Evolutionary conservation across 2,329 filamentous ascomycete genomes (phyloP).

Genomic region (Aureobasidium sp.): DNA sequence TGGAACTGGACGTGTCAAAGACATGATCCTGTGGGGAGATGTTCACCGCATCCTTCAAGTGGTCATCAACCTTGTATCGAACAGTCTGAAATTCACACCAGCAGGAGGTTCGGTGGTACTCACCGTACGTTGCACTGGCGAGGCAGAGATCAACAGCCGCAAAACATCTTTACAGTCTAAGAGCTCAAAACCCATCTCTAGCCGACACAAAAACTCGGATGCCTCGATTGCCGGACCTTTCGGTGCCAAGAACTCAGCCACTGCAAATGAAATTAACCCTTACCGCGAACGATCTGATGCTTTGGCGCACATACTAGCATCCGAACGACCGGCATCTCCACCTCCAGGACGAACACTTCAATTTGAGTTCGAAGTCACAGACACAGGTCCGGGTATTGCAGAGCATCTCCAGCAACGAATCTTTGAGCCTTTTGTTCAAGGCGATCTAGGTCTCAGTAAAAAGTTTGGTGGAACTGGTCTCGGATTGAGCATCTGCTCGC

Average conservation of each 20-base stretch:
- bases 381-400: constrained; percentile 81
- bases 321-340: constrained; percentile 32
- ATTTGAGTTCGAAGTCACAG: constrained; percentile 84
- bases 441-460: constrained; percentile 80
- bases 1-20: constrained; percentile 59
- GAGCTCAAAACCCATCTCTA: constrained; percentile 26
- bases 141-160: constrained; percentile 41
- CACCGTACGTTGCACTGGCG: constrained; percentile 65
- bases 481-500: constrained; percentile 81
- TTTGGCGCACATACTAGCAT: constrained; percentile 31
- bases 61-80: constrained; percentile 88
- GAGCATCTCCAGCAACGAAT: constrained; percentile 70
- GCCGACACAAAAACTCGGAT: constrained; percentile 17
- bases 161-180: constrained; percentile 37
- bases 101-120: constrained; percentile 67
- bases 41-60: constrained; percentile 85
- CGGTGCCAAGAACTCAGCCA: constrained; percentile 25
- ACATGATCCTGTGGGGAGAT: constrained; percentile 89
- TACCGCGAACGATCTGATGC: constrained; percentile 33
- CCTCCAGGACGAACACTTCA: constrained; percentile 60
- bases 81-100: constrained; percentile 86
- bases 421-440: constrained; percentile 92
- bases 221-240: constrained; percentile 11
- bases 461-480: constrained; percentile 86
- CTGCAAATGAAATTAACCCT: constrained; percentile 40